Base-by-base conservation (phyloP, 2,329 filamentous ascomycete species). In the Fusarium marasasianum region DNA sequence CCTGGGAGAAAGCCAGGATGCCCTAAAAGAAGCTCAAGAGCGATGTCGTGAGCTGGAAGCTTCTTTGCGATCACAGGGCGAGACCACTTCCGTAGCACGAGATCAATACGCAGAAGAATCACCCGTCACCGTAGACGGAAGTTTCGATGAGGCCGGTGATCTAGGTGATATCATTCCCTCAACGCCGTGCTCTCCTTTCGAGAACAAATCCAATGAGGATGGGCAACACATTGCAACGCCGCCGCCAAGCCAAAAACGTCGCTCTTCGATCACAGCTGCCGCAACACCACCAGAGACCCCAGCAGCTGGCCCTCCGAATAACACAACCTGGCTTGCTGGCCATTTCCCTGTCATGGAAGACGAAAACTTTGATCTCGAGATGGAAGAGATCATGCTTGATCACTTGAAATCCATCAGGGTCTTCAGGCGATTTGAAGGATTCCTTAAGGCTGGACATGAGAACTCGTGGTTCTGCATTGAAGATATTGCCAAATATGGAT, bases 1-100 rank as follows among this genome's bases (percentile, higher is more conserved):
- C 4, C 17, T 62, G 1, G 2, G 8, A 0, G 14, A 43, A 15
- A 51, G 6, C 0, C 15, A 9, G 6, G 3, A 5, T 3, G 29
- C 26, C n/a, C 24, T 47, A 1, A 7, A 10, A n/a, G 9, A 43
- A 10, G 12, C 13, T 4, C n/a, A n/a, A 45, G 22, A 45, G 22
- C 41, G 22, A 8, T 38, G 20, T 14, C 20, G 11, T 0, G 18
- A 38, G 6, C 57, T 57, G 8, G 33, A 56, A 1, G 12, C 24
- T 29, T n/a, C n/a, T 35, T 14, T 24, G 7, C 37, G 8, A 7
- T n/a, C 18, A 5, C 24, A 47, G 20, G 13, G 15, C 0, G 29
- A 20, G 11, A 7, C 1, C 7, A 12, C 9, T 45, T 8, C 14
- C 1, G 5, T 13, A 41, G 22, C 10, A 0, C 57, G 18, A 26